These are phyloP conservation scores for Furcasterigmium furcatum DNA, from an alignment of 2,329 filamentous ascomycete genomes.

Conservation along the genomic window DNA sequence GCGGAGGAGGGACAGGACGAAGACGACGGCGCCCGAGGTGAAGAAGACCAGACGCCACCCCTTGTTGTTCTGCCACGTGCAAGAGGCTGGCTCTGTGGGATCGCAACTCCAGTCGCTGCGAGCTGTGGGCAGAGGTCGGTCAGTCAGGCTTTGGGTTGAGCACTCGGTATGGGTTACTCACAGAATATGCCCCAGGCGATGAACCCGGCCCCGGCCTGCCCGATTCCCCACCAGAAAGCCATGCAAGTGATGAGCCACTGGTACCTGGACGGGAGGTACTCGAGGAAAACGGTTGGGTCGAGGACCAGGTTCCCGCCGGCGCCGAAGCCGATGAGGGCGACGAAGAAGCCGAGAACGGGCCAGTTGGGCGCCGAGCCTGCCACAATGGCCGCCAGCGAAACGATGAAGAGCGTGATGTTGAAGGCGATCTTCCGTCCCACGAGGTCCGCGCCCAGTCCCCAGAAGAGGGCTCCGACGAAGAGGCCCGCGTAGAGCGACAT, in stretches of 20 bases:
- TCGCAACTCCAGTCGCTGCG: conserved; percentile 11
- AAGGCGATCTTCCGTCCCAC: conserved; percentile 68
- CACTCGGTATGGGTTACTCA: conserved; percentile 23
- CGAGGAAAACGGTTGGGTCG: conserved; percentile 51
- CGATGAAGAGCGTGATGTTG: conserved; percentile 63
- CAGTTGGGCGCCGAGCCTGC: conserved; percentile 67
- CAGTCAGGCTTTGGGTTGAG: too few relatives aligned
- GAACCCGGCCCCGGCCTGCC: conserved; percentile 39
- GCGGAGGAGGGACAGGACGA: conserved; percentile 48
- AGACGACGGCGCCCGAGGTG: conserved; percentile 40
- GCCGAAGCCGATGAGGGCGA: conserved; percentile 61
- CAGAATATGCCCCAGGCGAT: conserved; percentile 42
- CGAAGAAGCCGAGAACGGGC: conserved; percentile 60
- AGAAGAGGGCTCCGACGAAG: conserved; percentile 59
- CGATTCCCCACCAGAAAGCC: conserved; percentile 48
- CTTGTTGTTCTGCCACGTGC: conserved; percentile 40
- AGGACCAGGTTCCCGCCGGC: conserved; percentile 63
- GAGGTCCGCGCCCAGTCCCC: conserved; percentile 65
- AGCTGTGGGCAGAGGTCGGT: conserved; percentile 11
- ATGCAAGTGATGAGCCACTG: conserved; percentile 64
- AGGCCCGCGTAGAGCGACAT: conserved; percentile 58
- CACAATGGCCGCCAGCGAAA: conserved; percentile 52
- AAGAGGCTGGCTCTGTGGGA: conserved; percentile 19
- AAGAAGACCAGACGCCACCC: conserved; percentile 49
- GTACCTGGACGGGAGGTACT: conserved; percentile 44